Evolutionary conservation across 441 rosid species (phyloP).

Genomic region (Erodium chrysanthum): DNA sequence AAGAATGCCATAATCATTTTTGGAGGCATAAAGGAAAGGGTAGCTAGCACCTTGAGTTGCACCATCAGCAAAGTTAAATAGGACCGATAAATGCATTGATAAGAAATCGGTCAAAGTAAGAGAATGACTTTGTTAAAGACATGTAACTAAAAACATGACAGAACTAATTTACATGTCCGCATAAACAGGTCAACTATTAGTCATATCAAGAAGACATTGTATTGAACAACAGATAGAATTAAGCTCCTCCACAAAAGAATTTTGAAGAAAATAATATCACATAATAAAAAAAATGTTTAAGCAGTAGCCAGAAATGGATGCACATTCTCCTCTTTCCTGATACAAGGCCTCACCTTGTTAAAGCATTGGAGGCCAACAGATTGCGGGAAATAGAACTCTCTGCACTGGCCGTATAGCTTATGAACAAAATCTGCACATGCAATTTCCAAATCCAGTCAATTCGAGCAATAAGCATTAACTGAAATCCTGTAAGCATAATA

Average conservation of each 20-base stretch:
- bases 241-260: background rate
- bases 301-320: background rate
- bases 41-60: background rate
- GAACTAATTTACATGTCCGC: background rate
- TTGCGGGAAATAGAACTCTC: conserved; percentile 27
- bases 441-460: conserved; percentile 16
- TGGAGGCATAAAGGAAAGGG: background rate
- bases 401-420: conserved; percentile 26
- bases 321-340: background rate
- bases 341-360: conserved; percentile 28
- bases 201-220: background rate
- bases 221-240: background rate
- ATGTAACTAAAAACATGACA: too few relatives aligned
- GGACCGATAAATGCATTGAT: background rate
- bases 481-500: background rate
- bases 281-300: background rate
- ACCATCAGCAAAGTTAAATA: background rate
- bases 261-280: background rate
- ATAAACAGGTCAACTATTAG: background rate
- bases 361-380: conserved; percentile 31
- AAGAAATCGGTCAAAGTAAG: background rate
- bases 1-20: background rate
- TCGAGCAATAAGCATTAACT: background rate
- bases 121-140: background rate
- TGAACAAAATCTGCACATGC: conserved; percentile 36